Percentiles rank a stretch among this genome's conserved stretches.
phyloP scores from a whole-genome alignment of 177 flowering plant genomes.

The Telopea speciosissima region DNA sequence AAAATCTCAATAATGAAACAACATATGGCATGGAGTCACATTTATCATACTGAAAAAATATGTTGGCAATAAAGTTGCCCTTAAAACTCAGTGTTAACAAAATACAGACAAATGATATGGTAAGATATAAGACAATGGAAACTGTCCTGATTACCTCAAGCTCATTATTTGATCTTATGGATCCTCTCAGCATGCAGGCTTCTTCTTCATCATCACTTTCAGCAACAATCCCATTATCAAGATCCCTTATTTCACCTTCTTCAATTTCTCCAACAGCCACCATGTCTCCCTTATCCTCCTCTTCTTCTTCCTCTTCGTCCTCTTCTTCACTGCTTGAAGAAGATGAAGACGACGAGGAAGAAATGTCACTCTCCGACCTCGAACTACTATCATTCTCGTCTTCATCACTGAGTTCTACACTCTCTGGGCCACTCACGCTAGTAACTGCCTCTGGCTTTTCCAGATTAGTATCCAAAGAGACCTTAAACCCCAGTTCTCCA shows the following conservation, averaged over 20 bases:
- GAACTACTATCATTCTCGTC: conserved; percentile 19
- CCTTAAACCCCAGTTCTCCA: neutral
- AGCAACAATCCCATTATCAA: conserved; percentile 27
- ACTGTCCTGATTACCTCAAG: conserved; percentile 38
- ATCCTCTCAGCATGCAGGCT: conserved; percentile 27
- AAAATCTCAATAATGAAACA: neutral
- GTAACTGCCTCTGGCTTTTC: neutral
- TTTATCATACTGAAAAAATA: neutral
- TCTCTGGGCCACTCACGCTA: conserved; percentile 14
- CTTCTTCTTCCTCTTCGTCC: neutral
- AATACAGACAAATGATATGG: neutral
- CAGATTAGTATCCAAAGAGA: neutral
- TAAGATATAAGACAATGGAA: neutral
- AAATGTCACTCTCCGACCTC: conserved; percentile 21
- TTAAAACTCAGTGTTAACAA: neutral
- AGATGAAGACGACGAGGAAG: conserved; percentile 9
- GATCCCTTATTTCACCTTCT: conserved; percentile 43
- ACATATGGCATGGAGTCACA: neutral
- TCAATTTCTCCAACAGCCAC: conserved; percentile 25
- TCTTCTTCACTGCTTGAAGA: conserved; percentile 1
- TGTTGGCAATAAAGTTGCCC: neutral
- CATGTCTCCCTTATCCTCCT: conserved; percentile 7
- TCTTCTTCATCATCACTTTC: conserved; percentile 41
- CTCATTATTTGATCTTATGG: conserved; percentile 71
- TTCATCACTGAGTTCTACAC: conserved; percentile 15